These are phyloP conservation scores for Phycomyces blakesleeanus DNA, from an alignment of 192 early-diverging fungal species.

Conservation along the genomic window DNA sequence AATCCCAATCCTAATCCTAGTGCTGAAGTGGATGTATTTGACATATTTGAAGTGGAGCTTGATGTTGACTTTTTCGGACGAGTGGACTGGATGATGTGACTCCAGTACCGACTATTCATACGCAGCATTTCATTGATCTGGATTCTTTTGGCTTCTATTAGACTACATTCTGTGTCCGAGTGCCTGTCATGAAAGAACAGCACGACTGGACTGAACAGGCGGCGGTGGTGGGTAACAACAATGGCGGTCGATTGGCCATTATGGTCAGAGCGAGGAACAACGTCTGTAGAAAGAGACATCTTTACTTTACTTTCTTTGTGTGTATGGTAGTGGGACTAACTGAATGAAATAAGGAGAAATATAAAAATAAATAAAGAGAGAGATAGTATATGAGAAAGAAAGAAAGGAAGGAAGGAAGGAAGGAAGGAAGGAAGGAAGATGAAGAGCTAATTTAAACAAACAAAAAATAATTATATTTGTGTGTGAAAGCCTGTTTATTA, in stretches of 20 bases:
- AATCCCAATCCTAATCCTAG: no score
- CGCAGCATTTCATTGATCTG: constrained; percentile 13
- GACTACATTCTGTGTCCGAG: background rate
- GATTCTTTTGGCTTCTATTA: constrained; percentile 9
- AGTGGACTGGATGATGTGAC: constrained; percentile 12
- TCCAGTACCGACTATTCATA: constrained; percentile 15
- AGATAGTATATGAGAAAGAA: constrained; percentile 5
- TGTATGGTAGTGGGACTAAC: no score
- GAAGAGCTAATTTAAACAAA: background rate
- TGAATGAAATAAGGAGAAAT: background rate
- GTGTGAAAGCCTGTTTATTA: no score
- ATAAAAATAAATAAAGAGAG: background rate
- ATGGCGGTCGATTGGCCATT: background rate
- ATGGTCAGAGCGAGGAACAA: background rate
- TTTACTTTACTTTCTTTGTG: no score
- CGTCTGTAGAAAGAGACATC: no score
- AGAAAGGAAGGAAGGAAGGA: background rate
- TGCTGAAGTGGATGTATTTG: no score
- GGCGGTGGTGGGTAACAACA: background rate
- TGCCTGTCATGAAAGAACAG: constrained; percentile 12
- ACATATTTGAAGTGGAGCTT: no score
- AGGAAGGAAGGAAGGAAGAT: background rate
- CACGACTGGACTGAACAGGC: constrained; percentile 18
- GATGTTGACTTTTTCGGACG: background rate
- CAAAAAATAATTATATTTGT: constrained; percentile 8